Conservation (phyloP, 169 alveolate species). For the Cryptosporidium sp. region DNA sequence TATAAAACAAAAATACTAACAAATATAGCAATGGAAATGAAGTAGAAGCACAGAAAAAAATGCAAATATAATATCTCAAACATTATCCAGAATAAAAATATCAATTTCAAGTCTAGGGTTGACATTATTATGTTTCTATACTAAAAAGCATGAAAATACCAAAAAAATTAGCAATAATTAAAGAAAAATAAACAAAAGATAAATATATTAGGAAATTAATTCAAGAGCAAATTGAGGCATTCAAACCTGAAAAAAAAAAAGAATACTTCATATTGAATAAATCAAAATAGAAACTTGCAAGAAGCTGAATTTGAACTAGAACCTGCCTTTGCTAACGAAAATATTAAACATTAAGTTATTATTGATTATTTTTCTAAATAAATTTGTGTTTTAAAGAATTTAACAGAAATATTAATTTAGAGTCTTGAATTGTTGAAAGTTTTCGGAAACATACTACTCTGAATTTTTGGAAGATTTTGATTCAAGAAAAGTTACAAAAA, state of each 20-base stretch:
- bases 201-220: neutral
- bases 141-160: neutral
- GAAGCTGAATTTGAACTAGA: neutral
- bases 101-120: neutral
- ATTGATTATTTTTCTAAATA: neutral
- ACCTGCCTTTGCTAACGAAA: neutral
- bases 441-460: neutral
- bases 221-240: neutral
- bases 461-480: neutral
- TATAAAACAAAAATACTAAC: neutral
- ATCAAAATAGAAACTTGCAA: neutral
- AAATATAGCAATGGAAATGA: neutral
- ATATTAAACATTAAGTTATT: neutral
- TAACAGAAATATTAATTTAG: too few species aligned
- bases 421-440: neutral
- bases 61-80: neutral
- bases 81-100: too few species aligned
- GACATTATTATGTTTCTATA: too few species aligned
- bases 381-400: too few species aligned
- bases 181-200: neutral
- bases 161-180: neutral
- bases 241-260: neutral
- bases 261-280: neutral
- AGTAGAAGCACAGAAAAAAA: neutral
- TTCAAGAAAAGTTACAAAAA: neutral